Evolutionary conservation across 306 rosid genomes (phyloP), one percentile per base, ranked within the genome.

Genomic region (Cicer chorassanicum): DNA sequence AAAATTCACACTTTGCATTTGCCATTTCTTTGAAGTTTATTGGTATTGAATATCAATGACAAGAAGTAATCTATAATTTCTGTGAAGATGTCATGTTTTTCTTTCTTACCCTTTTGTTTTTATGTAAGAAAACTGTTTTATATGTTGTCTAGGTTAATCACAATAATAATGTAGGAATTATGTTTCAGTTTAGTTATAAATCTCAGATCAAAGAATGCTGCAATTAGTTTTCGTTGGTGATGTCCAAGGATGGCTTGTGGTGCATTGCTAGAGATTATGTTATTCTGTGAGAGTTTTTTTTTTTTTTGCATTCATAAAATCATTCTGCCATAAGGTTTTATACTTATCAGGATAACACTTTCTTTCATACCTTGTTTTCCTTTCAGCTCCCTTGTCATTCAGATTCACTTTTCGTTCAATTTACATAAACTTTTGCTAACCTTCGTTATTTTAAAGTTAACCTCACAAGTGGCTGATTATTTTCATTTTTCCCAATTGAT

Each of bases 1-100:
- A 36, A 53, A 21, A 14, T 38, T 51, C 64, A 43, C 69, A 53
- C 48, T 68, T 79, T 36, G 44, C 42, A 8, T 59, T 60, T 60
- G 19, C 16, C 61, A 73, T 54, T 19, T 49, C 12, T 24, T 24
- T 40, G 5, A 39, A 57, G 29, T 15, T 49, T 60, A 10, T 50
- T 5, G 68, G 59, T 21, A 14, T 60, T 60, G 65, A 34, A 60
- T 60, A 6, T 29, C n/a, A 24, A 4, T 68, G 59, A 57, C 41
- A 14, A 41, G 49, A 21, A 41, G 60, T 50, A 59, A 41, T 59
- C 10, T 68, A 43, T 15, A 41, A 9, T 16, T 43, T 1, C 1
- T 29, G 49, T 56, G 64, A 59, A 67, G 36, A 68, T 73, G 49
- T 54, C 46, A 46, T 4, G 9, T 7, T 45, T 73, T 29, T 66